Base-by-base conservation (phyloP, 2,329 filamentous ascomycete genomes). In the Botryotinia convoluta region DNA sequence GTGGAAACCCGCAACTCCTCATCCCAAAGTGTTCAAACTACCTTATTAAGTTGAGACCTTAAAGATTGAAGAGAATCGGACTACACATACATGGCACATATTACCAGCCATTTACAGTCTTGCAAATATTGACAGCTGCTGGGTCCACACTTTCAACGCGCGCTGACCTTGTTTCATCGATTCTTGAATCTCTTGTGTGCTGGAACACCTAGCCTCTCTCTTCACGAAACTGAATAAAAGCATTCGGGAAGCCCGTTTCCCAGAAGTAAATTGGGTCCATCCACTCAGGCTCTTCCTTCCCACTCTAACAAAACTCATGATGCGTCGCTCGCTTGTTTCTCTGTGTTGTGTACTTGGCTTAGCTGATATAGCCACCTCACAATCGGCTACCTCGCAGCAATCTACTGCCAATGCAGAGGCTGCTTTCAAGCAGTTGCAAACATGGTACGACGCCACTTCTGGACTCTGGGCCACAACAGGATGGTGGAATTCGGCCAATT, bases 401-500 rank as follows among this genome's bases (percentile, higher is more conserved):
- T 78, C 74, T 62, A 72, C 57, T 9, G 54, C 75, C 1, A 76
- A 80, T 73, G 76, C 79, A 2, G 75, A 77, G 39, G 72, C 79
- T 14, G 84, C 83, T 5, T 78, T 85, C 2, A 78, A 81, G 35
- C 80, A 84, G 9, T 83, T 92, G 1, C 89, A 92, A 77, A 79
- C 78, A 60, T 93, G 88, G 87, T 93, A 93, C 80, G 86, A 91
- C 78, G 73, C 81, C 4, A 78, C 79, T 8, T 89, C 85, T 1
- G 91, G 92, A 5, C 83, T 92, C 20, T 93, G 90, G 89, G 82
- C 88, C 72, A 86, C 86, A 0, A 85, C 87, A 12, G 86, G 86
- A n/a, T 94, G 92, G 92, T 94, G 92, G 92, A 92, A 93, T 79
- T 87, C 87, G 71, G 92, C 88, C 62, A 93, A 93, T 79, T 86